Conservation (phyloP, 257 asterid genomes). For the Penstemon newberryi region DNA sequence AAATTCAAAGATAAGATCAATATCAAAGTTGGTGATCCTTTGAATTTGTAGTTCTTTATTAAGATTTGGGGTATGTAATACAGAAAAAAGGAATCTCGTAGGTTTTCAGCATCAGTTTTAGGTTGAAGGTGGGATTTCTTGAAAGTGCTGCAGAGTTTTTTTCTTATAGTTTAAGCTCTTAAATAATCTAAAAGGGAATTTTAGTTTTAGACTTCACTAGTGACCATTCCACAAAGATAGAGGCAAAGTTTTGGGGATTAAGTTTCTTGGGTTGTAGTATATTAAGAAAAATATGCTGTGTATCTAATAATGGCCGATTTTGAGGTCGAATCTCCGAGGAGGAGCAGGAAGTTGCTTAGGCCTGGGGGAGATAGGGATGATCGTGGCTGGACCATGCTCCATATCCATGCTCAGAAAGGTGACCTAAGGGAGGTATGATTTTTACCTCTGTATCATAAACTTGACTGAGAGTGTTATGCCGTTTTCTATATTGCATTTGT, state of each 20-base stretch:
- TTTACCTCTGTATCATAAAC: not conserved
- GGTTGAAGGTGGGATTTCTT: slow-evolving; percentile 15
- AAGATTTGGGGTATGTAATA: not conserved
- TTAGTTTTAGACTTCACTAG: slow-evolving; percentile 7
- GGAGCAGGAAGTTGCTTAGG: slow-evolving; percentile 44
- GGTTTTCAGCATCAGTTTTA: slow-evolving; percentile 17
- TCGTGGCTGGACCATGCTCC: slow-evolving; percentile 93
- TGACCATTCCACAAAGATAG: not conserved
- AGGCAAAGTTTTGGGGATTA: slow-evolving; percentile 22
- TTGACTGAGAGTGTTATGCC: slow-evolving; percentile 1
- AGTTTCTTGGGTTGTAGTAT: slow-evolving; percentile 15
- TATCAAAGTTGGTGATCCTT: slow-evolving; percentile 5
- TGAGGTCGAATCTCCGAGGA: slow-evolving; percentile 47
- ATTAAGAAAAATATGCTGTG: not conserved
- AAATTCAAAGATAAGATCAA: slow-evolving; percentile 24
- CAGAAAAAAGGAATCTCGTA: slow-evolving; percentile 4
- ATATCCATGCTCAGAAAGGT: slow-evolving; percentile 76
- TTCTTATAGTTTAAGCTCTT: slow-evolving; percentile 10
- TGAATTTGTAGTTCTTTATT: slow-evolving; percentile 10
- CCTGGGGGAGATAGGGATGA: slow-evolving; percentile 70
- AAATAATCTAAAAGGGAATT: slow-evolving; percentile 7
- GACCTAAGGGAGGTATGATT: slow-evolving; percentile 75
- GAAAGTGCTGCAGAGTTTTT: not conserved
- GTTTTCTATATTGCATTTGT: not conserved
- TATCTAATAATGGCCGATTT: slow-evolving; percentile 45